Conservation (phyloP, 352 stramenopile species). For the Pythium plurisporium region DNA sequence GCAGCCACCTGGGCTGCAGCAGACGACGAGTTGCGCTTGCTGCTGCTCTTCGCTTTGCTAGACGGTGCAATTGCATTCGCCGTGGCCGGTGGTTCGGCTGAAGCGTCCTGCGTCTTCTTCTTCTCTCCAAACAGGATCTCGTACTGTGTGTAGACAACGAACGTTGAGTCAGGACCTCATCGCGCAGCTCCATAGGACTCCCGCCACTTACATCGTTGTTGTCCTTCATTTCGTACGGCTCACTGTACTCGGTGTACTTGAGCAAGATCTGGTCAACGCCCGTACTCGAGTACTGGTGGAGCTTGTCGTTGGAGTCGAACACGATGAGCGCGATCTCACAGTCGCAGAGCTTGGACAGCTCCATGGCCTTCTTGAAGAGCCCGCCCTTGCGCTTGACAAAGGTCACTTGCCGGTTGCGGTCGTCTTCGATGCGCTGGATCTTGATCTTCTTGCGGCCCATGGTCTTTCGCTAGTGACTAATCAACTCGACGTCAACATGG, state of each 20-base stretch:
- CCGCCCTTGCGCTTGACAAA: slow-evolving; percentile 83
- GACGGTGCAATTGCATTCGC: slow-evolving; percentile 8
- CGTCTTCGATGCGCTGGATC: slow-evolving; percentile 84
- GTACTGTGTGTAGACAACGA: slow-evolving; percentile 48
- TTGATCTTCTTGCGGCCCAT: slow-evolving; percentile 89
- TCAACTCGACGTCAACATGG: background rate
- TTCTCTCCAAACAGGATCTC: slow-evolving; percentile 82
- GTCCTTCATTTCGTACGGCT: slow-evolving; percentile 80
- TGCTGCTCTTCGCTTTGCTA: slow-evolving; percentile 16
- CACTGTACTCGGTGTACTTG: slow-evolving; percentile 83
- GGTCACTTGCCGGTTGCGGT: slow-evolving; percentile 80
- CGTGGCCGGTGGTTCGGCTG: slow-evolving; percentile 16
- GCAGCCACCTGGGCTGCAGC: slow-evolving; percentile 14
- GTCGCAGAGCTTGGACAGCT: slow-evolving; percentile 84
- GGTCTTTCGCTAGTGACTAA: background rate
- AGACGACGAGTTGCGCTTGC: slow-evolving; percentile 17
- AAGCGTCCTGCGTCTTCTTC: slow-evolving; percentile 61
- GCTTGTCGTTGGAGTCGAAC: slow-evolving; percentile 84
- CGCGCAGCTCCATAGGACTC: background rate
- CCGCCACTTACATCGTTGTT: slow-evolving; percentile 65
- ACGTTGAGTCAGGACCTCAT: no score
- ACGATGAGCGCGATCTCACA: slow-evolving; percentile 85
- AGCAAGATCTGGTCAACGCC: slow-evolving; percentile 81
- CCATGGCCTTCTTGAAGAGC: slow-evolving; percentile 87
- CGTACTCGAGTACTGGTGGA: slow-evolving; percentile 82